Evolutionary conservation across 768 basidiomycete species (phyloP).

Genomic region (Coprinopsis marcescibilis): DNA sequence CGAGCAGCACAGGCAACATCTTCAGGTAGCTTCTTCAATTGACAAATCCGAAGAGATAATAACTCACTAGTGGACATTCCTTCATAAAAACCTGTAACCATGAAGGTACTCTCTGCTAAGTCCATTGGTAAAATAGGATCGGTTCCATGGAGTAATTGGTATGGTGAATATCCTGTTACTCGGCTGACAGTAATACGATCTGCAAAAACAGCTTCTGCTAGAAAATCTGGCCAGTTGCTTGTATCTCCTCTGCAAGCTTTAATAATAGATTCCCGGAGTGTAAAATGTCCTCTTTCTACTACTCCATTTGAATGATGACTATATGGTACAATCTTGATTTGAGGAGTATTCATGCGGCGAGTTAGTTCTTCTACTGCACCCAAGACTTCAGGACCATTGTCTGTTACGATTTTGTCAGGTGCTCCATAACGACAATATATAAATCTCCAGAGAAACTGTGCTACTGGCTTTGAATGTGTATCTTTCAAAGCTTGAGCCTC

Average conservation of each 20-base stretch:
- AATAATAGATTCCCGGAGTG: conserved; percentile 23
- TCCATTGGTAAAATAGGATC: conserved; percentile 13
- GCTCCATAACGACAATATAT: conserved; percentile 23
- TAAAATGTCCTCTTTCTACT: conserved; percentile 24
- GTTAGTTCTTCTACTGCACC: conserved; percentile 15
- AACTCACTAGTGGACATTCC: conserved; percentile 10
- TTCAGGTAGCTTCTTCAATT: conserved; percentile 11
- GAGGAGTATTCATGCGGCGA: conserved; percentile 23
- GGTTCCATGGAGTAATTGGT: background rate
- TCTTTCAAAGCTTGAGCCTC: conserved; percentile 15
- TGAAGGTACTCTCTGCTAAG: conserved; percentile 14
- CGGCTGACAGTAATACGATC: background rate
- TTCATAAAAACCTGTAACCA: background rate
- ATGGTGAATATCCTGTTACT: background rate
- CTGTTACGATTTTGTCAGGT: conserved; percentile 27
- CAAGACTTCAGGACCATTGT: conserved; percentile 25
- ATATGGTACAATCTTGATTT: conserved; percentile 35
- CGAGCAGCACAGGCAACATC: conserved; percentile 9
- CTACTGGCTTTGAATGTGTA: conserved; percentile 14
- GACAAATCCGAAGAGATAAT: conserved; percentile 12
- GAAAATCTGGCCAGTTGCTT: conserved; percentile 23
- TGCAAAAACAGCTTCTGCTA: background rate
- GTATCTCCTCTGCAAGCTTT: conserved; percentile 25
- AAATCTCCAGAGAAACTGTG: conserved; percentile 20
- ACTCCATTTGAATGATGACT: conserved; percentile 34